Conservation (phyloP, 164 flowering plant species). For the Aristolochia californica region DNA sequence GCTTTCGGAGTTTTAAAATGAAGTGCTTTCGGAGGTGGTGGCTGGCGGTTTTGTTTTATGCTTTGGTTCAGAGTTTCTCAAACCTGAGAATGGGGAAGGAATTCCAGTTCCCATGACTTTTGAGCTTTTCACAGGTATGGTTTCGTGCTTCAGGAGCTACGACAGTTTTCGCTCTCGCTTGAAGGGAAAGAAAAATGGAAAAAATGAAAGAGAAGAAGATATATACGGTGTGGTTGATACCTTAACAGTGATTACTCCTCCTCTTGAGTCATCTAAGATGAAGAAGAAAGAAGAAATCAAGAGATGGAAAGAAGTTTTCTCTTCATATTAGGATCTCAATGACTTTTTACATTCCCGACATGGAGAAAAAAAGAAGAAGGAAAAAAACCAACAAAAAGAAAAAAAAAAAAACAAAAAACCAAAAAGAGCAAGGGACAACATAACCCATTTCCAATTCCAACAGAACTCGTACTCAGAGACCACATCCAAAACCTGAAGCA, state of each 20-base stretch:
- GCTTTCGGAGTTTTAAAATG: too few relatives aligned
- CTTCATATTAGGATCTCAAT: neutral
- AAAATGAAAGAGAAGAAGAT: neutral
- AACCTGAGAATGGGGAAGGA: too few relatives aligned
- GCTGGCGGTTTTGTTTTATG: too few relatives aligned
- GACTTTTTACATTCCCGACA: constrained; percentile 3
- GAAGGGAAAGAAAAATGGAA: neutral
- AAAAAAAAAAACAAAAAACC: neutral
- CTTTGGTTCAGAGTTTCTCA: too few relatives aligned
- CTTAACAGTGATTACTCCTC: neutral
- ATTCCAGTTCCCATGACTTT: too few relatives aligned
- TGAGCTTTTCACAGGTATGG: too few relatives aligned
- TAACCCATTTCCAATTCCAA: neutral
- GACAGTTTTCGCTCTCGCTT: too few relatives aligned
- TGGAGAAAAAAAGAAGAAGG: neutral
- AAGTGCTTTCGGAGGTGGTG: too few relatives aligned
- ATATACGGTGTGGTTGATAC: neutral
- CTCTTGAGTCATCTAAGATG: neutral
- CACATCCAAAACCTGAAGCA: constrained; percentile 1
- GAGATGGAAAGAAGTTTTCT: neutral
- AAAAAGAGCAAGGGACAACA: neutral
- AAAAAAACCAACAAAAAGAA: too few relatives aligned
- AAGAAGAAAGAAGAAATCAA: neutral
- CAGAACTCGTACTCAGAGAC: neutral
- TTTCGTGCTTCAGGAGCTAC: too few relatives aligned